Percentiles rank a stretch among this genome's conserved stretches.
These are phyloP conservation scores for Xylaria sp. DNA, from an alignment of 2,329 filamentous ascomycete genomes.

Conservation along the genomic window DNA sequence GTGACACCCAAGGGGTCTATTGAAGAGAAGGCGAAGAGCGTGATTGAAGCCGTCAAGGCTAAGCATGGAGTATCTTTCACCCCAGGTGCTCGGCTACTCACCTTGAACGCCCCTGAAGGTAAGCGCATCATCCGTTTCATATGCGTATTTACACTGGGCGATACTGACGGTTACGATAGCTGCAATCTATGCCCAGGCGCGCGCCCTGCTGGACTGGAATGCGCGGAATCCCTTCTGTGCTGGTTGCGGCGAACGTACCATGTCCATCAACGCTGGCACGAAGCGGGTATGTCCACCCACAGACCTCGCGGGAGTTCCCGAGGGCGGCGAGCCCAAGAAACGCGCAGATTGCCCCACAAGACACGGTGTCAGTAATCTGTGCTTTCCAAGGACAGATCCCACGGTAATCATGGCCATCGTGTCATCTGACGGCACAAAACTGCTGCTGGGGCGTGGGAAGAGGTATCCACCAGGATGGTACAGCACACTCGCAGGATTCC, in stretches of 20 bases:
- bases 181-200: slow-evolving; percentile 88
- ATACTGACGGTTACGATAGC: slow-evolving; percentile 62
- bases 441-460: slow-evolving; percentile 87
- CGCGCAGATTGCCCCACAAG: slow-evolving; percentile 82
- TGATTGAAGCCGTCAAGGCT: slow-evolving; percentile 68
- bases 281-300: slow-evolving; percentile 82
- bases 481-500: slow-evolving; percentile 86
- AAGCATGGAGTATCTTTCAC: slow-evolving; percentile 73
- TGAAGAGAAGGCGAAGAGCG: slow-evolving; percentile 69
- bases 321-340: slow-evolving; percentile 56
- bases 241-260: slow-evolving; percentile 83
- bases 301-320: slow-evolving; percentile 64
- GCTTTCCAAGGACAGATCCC: slow-evolving; percentile 91
- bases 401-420: slow-evolving; percentile 96
- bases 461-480: slow-evolving; percentile 89
- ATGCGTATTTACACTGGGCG: neutral
- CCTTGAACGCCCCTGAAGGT: slow-evolving; percentile 61
- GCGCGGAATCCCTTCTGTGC: slow-evolving; percentile 90
- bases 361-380: slow-evolving; percentile 87
- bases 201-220: slow-evolving; percentile 95
- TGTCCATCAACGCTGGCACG: slow-evolving; percentile 81
- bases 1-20: slow-evolving; percentile 77
- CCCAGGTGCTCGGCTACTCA: slow-evolving; percentile 63
- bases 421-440: slow-evolving; percentile 77
- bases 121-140: slow-evolving; percentile 25